Evolutionary conservation across 176 grass and related monocot genomes (phyloP).

Genomic region (Urochloa ruziziensis): DNA sequence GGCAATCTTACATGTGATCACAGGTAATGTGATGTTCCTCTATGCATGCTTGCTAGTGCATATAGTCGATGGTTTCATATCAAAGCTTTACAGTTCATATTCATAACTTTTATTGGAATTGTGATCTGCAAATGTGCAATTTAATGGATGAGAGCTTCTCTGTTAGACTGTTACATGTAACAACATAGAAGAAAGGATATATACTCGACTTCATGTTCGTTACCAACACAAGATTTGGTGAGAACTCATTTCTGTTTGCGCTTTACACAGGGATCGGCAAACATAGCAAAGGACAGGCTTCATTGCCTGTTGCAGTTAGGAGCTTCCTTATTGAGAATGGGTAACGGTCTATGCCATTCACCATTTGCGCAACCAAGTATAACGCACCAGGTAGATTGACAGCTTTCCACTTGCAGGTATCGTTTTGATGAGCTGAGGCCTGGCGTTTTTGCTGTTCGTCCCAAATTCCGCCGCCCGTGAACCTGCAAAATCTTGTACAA

Average conservation of each 20-base stretch:
- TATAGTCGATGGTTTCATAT: background rate
- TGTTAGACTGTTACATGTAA: slow-evolving; percentile 1
- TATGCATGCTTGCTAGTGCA: background rate
- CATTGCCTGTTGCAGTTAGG: slow-evolving; percentile 63
- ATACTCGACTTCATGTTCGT: background rate
- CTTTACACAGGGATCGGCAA: slow-evolving; percentile 81
- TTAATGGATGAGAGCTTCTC: background rate
- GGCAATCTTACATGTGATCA: slow-evolving; percentile 69
- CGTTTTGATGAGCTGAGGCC: slow-evolving; percentile 71
- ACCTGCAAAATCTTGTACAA: background rate
- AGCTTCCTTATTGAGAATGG: slow-evolving; percentile 79
- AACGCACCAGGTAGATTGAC: background rate
- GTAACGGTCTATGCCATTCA: slow-evolving; percentile 18
- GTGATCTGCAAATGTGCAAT: background rate
- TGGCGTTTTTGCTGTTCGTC: slow-evolving; percentile 66
- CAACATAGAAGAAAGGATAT: background rate
- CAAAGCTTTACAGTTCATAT: slow-evolving; percentile 8
- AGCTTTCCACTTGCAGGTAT: slow-evolving; percentile 40
- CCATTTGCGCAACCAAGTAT: background rate
- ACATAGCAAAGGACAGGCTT: slow-evolving; percentile 88
- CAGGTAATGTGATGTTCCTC: slow-evolving; percentile 43
- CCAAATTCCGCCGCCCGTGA: slow-evolving; percentile 65
- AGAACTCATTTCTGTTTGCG: slow-evolving; percentile 16
- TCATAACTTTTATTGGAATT: background rate
- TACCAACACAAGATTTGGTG: background rate